Base-by-base conservation (phyloP, 176 grass and related monocot species). In the Calamus simplicifolius region DNA sequence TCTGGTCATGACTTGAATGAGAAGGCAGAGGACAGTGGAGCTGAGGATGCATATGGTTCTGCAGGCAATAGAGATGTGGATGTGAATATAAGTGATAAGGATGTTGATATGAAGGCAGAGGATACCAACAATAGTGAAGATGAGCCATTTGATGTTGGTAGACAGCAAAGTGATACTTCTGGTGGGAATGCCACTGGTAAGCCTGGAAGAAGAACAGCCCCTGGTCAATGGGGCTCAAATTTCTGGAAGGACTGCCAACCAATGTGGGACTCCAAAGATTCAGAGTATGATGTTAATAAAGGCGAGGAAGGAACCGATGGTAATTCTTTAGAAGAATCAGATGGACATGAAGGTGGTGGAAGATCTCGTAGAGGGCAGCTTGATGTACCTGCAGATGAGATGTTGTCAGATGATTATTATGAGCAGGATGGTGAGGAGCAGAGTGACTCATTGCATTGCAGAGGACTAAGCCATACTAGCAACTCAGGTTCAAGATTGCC, bases 341-440 rank as follows among this genome's bases (percentile, higher is more conserved):
- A 82, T 79, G 81, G 29, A 28, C 77, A 73, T 27, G 71, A 69
- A 82, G 70, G 80, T 27, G 73, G 84, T 15, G 81, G 83, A 69
- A 67, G 59, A 15, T 57, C 79, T 28, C 77, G 77, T 51, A 72
- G 68, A 78, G 84, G 59, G 51, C 67, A 88, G 18, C 69, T 79
- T 14, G 87, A 84, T 29, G 78, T 85, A 50, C 80, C 84, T 23
- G 83, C 86, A 52, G 87, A 96, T 50, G 92, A 96, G 51, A 88
- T 97, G 93, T 87, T 91, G 15, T 91, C 93, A 1, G 93, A 97
- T 77, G 84, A 97, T 58, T 90, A 97, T 63, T 92, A 97, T 30
- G 87, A 97, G 68, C 93, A 92, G 76, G 87, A 97, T 14, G 84
- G 79, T 21, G 87, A 88, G 48, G 93, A 92, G 29, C 81, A 80